Evolutionary conservation across 2,329 filamentous ascomycete genomes (phyloP).

Genomic region (Fusarium sororula): DNA sequence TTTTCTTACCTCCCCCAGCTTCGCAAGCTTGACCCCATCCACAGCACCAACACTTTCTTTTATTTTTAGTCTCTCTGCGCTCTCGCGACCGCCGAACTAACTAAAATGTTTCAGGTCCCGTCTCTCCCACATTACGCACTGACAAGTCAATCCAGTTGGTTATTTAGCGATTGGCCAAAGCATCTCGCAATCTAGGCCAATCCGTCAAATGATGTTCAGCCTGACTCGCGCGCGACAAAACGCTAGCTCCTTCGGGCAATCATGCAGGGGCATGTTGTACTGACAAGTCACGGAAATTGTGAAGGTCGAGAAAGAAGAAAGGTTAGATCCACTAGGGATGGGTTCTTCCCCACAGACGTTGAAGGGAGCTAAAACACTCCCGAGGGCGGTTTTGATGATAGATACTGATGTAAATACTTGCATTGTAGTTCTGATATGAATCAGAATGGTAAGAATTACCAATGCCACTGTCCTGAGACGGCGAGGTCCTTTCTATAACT

Average conservation of each 20-base stretch:
- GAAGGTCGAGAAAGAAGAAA: not conserved
- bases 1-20: not conserved
- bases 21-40: not conserved
- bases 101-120: not conserved
- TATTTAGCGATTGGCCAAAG: not conserved
- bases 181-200: not conserved
- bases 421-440: not conserved
- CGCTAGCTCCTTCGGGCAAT: not conserved
- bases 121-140: not conserved
- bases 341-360: not conserved
- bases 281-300: not conserved
- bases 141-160: not conserved
- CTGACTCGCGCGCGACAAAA: not conserved
- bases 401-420: no score
- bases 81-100: not conserved
- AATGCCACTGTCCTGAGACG: not conserved
- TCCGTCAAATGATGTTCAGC: not conserved
- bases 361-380: not conserved
- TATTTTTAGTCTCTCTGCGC: not conserved
- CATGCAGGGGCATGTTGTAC: not conserved
- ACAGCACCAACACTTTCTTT: not conserved
- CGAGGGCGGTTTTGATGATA: not conserved
- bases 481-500: accelerated
- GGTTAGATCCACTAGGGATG: not conserved
- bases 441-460: not conserved